These are phyloP conservation scores for Tetracladium marchalianum DNA, from an alignment of 495 filamentous ascomycete genomes.

Conservation along the genomic window DNA sequence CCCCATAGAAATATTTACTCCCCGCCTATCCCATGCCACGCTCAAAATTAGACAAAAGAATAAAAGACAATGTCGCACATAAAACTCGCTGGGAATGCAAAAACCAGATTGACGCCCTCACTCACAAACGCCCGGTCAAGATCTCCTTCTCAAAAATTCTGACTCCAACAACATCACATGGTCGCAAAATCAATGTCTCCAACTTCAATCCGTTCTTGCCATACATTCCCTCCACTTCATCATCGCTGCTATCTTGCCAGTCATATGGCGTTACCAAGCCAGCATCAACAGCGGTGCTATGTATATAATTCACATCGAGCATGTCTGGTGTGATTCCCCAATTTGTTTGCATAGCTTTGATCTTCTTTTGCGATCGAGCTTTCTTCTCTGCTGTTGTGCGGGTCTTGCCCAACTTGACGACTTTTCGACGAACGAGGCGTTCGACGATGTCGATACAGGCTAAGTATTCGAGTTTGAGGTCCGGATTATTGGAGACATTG, in stretches of 20 bases:
- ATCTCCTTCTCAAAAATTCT: slow-evolving; percentile 43
- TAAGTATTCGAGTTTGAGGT: slow-evolving; percentile 42
- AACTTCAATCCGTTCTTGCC: slow-evolving; percentile 16
- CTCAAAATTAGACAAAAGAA: too few species aligned
- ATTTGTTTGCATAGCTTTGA: slow-evolving; percentile 17
- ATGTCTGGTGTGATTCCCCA: neutral
- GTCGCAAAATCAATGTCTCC: slow-evolving; percentile 27
- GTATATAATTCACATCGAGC: slow-evolving; percentile 15
- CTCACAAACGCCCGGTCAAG: slow-evolving; percentile 20
- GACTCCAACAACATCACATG: slow-evolving; percentile 36
- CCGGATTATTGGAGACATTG: slow-evolving; percentile 37
- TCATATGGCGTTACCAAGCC: neutral
- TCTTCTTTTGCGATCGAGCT: neutral
- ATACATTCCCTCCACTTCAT: slow-evolving; percentile 24
- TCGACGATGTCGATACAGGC: slow-evolving; percentile 35
- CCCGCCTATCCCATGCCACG: too few species aligned
- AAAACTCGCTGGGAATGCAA: too few species aligned
- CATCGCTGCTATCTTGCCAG: slow-evolving; percentile 14
- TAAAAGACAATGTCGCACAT: too few species aligned
- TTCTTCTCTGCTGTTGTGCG: slow-evolving; percentile 12
- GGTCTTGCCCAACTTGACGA: slow-evolving; percentile 1
- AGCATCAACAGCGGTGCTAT: neutral
- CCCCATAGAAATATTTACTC: too few species aligned
- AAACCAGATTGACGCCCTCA: neutral
- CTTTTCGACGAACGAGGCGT: slow-evolving; percentile 26